Evolutionary conservation across 139 green algal species (phyloP), one percentile per base, ranked within the genome.

Genomic region (Microglena sp.): DNA sequence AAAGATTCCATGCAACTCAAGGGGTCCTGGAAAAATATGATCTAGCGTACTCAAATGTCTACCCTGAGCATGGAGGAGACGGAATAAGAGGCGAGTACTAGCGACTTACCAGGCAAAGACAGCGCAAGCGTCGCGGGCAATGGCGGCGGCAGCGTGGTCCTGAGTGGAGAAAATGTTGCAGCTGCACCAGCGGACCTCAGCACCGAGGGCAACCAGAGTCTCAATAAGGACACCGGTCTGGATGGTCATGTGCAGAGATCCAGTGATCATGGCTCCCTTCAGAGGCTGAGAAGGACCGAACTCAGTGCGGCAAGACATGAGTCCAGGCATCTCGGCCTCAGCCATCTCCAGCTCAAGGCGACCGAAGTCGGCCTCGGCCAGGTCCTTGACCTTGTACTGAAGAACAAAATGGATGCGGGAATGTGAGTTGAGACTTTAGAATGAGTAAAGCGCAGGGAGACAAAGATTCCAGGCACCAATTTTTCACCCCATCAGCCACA

Each of bases 151-250:
- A 33, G 94, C 94, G 80, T 99, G 94, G 82, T 99, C 94, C 83
- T 91, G 87, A 15, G 94, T 99, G 78, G 82, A 94, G 88, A 98
- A 99, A 78, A 99, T 99, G 89, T 99, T 99, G 86, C 94, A 99
- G 22, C 86, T 96, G 86, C 94, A 99, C 94, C 94, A 99, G 33
- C 89, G 72, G 15, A 99, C 94, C 45, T 97, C 88, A 27, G 94
- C 94, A 55, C 94, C 94, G 31, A 99, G 82, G 4, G 87, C 89
- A 21, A 89, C 88, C 29, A 99, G 84, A 8, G 90, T 97, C 92
- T 99, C 94, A 43, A 99, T 97, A 32, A 99, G 87, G 55, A 98
- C 94, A 2, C 94, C 94, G 2, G 94, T 99, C 86, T 98, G 94
- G 67, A 99, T 93, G 60, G 94, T 99, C 94, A 99, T 99, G 87